A percentile compares a stretch with the other conserved stretches of the same genome.
Conservation (phyloP, 2,329 filamentous ascomycete genomes). For the Sclerotinia borealis region DNA sequence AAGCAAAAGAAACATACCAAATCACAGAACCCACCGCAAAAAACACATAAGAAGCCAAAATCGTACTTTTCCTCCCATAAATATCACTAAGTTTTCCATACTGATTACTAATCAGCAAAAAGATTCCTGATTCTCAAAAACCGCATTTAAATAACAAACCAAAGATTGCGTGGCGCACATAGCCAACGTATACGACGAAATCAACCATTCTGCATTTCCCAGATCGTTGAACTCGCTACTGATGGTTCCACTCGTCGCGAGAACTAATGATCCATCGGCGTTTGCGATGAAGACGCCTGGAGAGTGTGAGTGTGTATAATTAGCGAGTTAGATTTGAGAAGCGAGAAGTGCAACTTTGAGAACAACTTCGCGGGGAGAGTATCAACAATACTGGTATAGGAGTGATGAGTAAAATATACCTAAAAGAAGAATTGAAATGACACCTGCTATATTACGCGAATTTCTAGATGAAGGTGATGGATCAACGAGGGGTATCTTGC, state of each 20-base stretch:
- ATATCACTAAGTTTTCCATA: conserved; percentile 48
- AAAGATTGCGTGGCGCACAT: conserved; percentile 47
- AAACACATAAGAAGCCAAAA: conserved; percentile 39
- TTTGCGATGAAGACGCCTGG: conserved; percentile 57
- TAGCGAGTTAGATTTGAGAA: not conserved
- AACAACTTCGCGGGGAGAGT: not conserved
- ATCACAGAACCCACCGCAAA: conserved; percentile 39
- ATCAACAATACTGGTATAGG: not conserved
- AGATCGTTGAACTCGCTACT: conserved; percentile 54
- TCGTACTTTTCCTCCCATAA: conserved; percentile 32
- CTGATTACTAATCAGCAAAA: not conserved
- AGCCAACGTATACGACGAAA: conserved; percentile 46
- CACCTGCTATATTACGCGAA: conserved; percentile 14
- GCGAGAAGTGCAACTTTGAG: not conserved
- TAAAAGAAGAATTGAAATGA: conserved; percentile 21
- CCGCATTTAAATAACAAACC: conserved; percentile 32
- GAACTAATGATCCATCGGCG: conserved; percentile 55
- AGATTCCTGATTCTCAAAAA: not conserved
- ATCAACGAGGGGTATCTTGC: not conserved
- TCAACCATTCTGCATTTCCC: conserved; percentile 52
- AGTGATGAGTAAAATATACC: conserved; percentile 4
- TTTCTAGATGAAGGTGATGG: too few relatives aligned
- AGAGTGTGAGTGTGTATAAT: not conserved
- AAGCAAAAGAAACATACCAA: conserved; percentile 36
- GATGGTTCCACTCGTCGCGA: conserved; percentile 58